These are phyloP conservation scores for Colletotrichum australisinense DNA, from an alignment of 2,329 filamentous ascomycete genomes.

Conservation along the genomic window DNA sequence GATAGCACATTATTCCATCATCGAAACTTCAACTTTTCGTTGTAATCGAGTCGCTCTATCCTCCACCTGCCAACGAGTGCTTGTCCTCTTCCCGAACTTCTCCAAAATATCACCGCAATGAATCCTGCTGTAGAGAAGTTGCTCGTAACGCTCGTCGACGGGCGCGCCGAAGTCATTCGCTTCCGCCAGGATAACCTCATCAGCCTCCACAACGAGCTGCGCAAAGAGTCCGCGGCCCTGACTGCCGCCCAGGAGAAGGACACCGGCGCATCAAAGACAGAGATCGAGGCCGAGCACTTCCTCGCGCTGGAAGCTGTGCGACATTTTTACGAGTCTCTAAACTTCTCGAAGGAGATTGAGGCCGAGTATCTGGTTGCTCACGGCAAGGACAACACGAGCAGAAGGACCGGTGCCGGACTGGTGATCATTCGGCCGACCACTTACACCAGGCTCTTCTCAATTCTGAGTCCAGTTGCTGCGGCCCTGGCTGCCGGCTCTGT, in stretches of 20 bases:
- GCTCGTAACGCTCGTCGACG: conserved; percentile 55
- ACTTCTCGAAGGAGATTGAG: conserved; percentile 41
- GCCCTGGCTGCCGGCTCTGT: conserved; percentile 45
- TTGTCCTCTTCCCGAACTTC: background rate
- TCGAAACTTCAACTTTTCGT: background rate
- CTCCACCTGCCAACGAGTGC: background rate
- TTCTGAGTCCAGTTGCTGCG: conserved; percentile 40
- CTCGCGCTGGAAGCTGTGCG: conserved; percentile 51
- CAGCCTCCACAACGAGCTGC: conserved; percentile 51
- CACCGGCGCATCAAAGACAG: conserved; percentile 37
- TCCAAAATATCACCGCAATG: background rate
- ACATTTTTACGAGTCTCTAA: conserved; percentile 51
- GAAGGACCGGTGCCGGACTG: conserved; percentile 33
- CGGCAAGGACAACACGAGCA: conserved; percentile 22
- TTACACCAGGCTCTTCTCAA: conserved; percentile 41
- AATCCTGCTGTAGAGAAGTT: conserved; percentile 39
- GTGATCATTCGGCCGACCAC: conserved; percentile 42
- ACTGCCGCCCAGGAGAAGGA: conserved; percentile 54
- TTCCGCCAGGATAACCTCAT: conserved; percentile 59
- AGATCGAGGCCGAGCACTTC: conserved; percentile 52
- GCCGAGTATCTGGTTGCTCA: conserved; percentile 39
- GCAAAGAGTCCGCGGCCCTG: conserved; percentile 47
- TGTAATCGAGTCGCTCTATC: background rate
- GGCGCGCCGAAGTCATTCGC: conserved; percentile 55
- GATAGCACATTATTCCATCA: conserved; percentile 1